Evolutionary conservation across 441 rosid species (phyloP).

Genomic region (Rhodomyrtus psidioides): DNA sequence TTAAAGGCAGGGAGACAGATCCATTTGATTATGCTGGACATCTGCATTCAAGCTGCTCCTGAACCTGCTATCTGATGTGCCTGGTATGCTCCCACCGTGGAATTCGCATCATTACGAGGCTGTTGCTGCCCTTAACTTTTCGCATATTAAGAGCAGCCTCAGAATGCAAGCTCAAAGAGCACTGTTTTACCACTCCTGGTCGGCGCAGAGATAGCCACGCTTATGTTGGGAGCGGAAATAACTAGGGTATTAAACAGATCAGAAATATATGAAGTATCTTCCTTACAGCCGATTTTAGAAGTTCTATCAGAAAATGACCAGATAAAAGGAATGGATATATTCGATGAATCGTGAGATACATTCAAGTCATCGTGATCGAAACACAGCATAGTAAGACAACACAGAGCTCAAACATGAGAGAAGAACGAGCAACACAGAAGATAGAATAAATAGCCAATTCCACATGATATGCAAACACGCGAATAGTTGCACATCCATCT

Average conservation of each 20-base stretch:
- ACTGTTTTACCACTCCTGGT: slow-evolving; percentile 98
- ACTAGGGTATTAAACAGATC: slow-evolving; percentile 18
- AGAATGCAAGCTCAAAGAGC: slow-evolving; percentile 89
- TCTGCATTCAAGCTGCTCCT: no score
- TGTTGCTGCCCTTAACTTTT: no score
- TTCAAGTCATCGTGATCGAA: not conserved
- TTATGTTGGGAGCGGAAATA: slow-evolving; percentile 83
- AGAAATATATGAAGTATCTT: not conserved
- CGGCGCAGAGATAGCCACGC: slow-evolving; percentile 95
- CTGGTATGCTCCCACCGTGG: no score
- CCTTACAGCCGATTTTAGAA: not conserved
- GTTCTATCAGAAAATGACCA: not conserved
- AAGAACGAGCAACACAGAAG: not conserved
- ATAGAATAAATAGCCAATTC: no score
- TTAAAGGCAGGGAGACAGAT: no score
- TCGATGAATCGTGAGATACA: not conserved
- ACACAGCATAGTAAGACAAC: not conserved
- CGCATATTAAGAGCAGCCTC: slow-evolving; percentile 48
- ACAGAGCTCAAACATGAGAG: not conserved
- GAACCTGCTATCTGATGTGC: no score
- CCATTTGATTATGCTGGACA: no score
- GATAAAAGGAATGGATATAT: not conserved
- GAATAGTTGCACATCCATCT: not conserved
- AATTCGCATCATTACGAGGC: no score
- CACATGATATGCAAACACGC: no score